Percentiles rank a stretch among this genome's conserved stretches.
These are phyloP conservation scores for Salinomyces thailandicus DNA, from an alignment of 2,329 filamentous ascomycete genomes.

Conservation along the genomic window DNA sequence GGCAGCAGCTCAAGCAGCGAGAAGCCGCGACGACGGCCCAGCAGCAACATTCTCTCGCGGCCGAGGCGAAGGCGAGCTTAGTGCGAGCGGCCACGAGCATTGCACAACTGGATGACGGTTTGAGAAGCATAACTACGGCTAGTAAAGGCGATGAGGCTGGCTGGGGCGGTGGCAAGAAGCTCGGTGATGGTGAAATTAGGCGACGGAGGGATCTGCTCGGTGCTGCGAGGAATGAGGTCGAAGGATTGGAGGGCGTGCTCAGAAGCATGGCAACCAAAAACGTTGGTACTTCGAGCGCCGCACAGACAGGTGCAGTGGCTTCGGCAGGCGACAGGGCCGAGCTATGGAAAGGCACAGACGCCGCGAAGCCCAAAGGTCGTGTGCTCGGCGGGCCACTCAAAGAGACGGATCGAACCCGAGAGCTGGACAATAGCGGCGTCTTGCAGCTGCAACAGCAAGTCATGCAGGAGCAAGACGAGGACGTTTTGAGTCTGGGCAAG, in stretches of 20 bases:
- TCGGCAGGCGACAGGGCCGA: conserved; percentile 27
- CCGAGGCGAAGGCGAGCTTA: conserved; percentile 64
- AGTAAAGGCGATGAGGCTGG: conserved; percentile 27
- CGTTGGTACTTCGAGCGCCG: conserved; percentile 7
- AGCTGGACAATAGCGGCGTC: conserved; percentile 66
- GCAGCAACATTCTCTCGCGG: conserved; percentile 49
- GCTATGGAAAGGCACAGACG: conserved; percentile 23
- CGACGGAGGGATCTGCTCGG: conserved; percentile 60
- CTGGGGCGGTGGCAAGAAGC: conserved; percentile 32
- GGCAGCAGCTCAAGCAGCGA: conserved; percentile 54
- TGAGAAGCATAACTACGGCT: conserved; percentile 34
- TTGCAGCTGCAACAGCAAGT: conserved; percentile 63
- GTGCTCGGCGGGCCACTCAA: conserved; percentile 59
- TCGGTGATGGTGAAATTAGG: conserved; percentile 66
- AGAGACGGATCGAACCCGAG: conserved; percentile 66
- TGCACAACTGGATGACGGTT: conserved; percentile 53
- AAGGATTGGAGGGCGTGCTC: conserved; percentile 63
- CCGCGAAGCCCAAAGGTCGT: conserved; percentile 41
- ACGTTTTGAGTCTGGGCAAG: conserved; percentile 56
- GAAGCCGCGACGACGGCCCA: conserved; percentile 52
- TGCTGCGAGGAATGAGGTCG: conserved; percentile 60
- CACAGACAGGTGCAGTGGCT: conserved; percentile 21
- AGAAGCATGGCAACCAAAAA: conserved; percentile 49
- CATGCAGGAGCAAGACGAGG: conserved; percentile 64
- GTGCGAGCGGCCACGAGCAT: conserved; percentile 58